Conservation (phyloP, 139 green algal genomes). For the Auxenochlorella protothecoides region DNA sequence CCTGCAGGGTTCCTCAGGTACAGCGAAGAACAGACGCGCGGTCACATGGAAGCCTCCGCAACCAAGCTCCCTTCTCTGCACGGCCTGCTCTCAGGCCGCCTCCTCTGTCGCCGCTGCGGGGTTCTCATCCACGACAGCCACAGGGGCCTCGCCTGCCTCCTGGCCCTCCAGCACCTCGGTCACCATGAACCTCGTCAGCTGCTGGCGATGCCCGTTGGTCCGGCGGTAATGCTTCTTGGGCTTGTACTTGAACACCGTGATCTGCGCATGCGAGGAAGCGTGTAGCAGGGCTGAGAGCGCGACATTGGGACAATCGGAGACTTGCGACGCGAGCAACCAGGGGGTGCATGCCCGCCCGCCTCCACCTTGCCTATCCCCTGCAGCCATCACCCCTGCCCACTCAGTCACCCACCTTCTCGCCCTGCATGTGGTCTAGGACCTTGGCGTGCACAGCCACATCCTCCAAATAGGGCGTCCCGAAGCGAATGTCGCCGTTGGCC, state of each 20-base stretch:
- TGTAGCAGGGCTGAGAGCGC: background rate
- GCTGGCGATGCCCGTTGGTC: conserved; percentile 67
- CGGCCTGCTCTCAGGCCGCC: no score
- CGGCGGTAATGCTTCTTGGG: conserved; percentile 88
- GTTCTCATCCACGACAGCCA: no score
- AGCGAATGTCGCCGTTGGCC: conserved; percentile 58
- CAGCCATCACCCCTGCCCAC: background rate
- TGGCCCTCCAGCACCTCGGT: conserved; percentile 55
- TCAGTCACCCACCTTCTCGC: conserved; percentile 52
- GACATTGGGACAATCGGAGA: background rate
- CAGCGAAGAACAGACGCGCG: no score
- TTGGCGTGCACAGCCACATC: conserved; percentile 71
- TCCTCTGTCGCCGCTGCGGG: no score
- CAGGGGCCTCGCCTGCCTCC: no score
- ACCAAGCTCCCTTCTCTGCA: no score
- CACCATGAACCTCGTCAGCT: conserved; percentile 80
- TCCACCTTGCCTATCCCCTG: background rate
- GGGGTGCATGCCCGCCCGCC: background rate
- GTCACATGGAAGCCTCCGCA: no score
- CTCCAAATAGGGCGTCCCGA: conserved; percentile 81
- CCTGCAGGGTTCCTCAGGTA: no score
- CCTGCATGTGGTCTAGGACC: conserved; percentile 81
- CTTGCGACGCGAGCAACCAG: no score
- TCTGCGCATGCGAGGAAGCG: background rate
- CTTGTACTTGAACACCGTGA: conserved; percentile 86